A percentile compares a stretch with the other conserved stretches of the same genome.
phyloP scores from a whole-genome alignment of 345 rosid genomes.

The Raphanus raphanistrum region DNA sequence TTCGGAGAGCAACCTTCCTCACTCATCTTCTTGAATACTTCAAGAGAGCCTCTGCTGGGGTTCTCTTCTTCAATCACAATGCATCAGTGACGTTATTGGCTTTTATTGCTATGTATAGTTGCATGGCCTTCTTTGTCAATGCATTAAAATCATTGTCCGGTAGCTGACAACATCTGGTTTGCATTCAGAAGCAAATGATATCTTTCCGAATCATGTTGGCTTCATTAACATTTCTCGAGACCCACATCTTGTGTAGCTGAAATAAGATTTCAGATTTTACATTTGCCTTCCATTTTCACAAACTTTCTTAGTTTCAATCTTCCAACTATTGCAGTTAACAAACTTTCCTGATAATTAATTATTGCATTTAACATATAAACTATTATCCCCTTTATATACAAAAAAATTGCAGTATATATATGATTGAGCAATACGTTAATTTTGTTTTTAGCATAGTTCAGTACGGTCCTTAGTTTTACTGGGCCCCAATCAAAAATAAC shows the following conservation, averaged over 20 bases:
- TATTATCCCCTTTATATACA: background rate
- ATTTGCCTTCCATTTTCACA: slow-evolving; percentile 29
- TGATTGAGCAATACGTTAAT: background rate
- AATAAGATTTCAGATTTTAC: slow-evolving; percentile 26
- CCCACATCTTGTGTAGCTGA: slow-evolving; percentile 41
- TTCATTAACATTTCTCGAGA: slow-evolving; percentile 64
- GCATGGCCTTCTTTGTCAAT: slow-evolving; percentile 69
- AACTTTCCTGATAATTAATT: background rate
- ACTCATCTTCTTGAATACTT: slow-evolving; percentile 51
- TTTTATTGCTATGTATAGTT: slow-evolving; percentile 23
- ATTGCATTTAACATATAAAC: background rate
- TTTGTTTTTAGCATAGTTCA: background rate
- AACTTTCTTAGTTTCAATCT: background rate
- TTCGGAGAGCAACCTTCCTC: slow-evolving; percentile 55
- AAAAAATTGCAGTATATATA: background rate
- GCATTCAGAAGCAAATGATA: slow-evolving; percentile 53
- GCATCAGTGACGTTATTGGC: slow-evolving; percentile 60
- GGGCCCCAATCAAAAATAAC: no score
- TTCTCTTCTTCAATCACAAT: slow-evolving; percentile 81
- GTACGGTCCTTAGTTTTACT: no score
- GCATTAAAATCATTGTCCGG: slow-evolving; percentile 63
- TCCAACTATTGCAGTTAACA: background rate
- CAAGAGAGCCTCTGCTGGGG: slow-evolving; percentile 71
- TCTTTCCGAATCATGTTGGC: slow-evolving; percentile 88
- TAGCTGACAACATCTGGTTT: slow-evolving; percentile 61